phyloP scores from a whole-genome alignment of 768 basidiomycete genomes.

The Russula olivacea region DNA sequence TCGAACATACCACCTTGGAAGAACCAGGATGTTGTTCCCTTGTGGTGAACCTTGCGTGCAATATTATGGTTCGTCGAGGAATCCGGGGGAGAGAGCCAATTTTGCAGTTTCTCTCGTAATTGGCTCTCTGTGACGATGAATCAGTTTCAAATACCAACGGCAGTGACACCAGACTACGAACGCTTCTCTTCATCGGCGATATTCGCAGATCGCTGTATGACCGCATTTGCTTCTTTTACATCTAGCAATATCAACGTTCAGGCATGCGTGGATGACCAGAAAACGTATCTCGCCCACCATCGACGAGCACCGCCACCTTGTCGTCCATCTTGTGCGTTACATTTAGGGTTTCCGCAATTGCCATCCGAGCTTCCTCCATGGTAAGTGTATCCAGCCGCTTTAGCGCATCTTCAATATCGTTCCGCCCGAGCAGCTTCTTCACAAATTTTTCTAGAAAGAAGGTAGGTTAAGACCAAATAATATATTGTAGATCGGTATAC shows the following conservation, averaged over 20 bases:
- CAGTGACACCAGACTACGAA: not conserved
- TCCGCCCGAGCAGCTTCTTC: slow-evolving; percentile 1
- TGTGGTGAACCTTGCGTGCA: not conserved
- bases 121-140: not conserved
- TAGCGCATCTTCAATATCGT: not conserved
- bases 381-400: slow-evolving; percentile 3
- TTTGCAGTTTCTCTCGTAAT: not conserved
- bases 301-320: not conserved
- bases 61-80: not conserved
- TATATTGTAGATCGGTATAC: not conserved
- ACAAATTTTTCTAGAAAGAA: not conserved
- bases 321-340: not conserved
- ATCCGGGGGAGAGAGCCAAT: not conserved
- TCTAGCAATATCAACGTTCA: not conserved
- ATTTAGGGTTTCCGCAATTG: not conserved
- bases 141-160: not conserved
- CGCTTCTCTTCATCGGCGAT: not conserved
- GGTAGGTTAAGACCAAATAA: not conserved
- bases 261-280: too few species aligned
- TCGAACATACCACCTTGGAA: not conserved
- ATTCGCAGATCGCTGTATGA: not conserved
- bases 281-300: not conserved
- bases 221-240: not conserved
- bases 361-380: slow-evolving; percentile 1
- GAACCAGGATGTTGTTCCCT: not conserved